These are phyloP conservation scores for Cerioporus squamosus DNA, from an alignment of 1,284 basidiomycete genomes.

Conservation along the genomic window DNA sequence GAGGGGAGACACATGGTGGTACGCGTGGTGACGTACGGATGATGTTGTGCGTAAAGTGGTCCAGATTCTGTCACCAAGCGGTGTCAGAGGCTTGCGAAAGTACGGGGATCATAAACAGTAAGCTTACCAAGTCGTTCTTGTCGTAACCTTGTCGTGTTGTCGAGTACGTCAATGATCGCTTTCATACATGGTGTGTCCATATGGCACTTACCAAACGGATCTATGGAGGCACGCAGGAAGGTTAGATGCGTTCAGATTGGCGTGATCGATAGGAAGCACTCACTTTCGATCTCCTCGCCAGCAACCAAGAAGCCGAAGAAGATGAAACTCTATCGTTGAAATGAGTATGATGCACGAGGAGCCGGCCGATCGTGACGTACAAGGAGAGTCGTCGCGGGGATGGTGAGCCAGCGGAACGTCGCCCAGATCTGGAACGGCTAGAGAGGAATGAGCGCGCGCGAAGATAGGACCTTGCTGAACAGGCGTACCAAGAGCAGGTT, in stretches of 20 bases:
- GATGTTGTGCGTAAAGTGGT: constrained; percentile 69
- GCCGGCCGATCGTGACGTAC: constrained; percentile 22
- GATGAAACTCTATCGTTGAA: constrained; percentile 48
- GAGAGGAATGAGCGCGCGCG: neutral
- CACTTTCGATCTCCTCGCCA: constrained; percentile 74
- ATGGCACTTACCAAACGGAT: constrained; percentile 52
- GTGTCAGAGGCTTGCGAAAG: constrained; percentile 6
- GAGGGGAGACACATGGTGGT: too few relatives aligned
- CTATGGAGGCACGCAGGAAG: constrained; percentile 34
- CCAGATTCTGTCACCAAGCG: constrained; percentile 46
- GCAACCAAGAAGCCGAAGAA: constrained; percentile 75
- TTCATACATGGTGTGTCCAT: constrained; percentile 7
- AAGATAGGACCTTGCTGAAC: neutral
- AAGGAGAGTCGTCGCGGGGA: constrained; percentile 58
- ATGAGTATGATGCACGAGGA: neutral
- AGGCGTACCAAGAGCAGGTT: constrained; percentile 53
- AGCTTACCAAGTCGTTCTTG: constrained; percentile 65
- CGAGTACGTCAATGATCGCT: neutral
- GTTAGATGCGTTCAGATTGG: constrained; percentile 15
- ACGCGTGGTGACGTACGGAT: constrained; percentile 45
- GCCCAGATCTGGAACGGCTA: constrained; percentile 75
- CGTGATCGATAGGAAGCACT: constrained; percentile 25
- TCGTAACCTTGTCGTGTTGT: constrained; percentile 50
- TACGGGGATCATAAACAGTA: neutral
- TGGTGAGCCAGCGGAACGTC: constrained; percentile 65